phyloP scores from a whole-genome alignment of 1,284 basidiomycete species.

The Sanguinoderma infundibulare region DNA sequence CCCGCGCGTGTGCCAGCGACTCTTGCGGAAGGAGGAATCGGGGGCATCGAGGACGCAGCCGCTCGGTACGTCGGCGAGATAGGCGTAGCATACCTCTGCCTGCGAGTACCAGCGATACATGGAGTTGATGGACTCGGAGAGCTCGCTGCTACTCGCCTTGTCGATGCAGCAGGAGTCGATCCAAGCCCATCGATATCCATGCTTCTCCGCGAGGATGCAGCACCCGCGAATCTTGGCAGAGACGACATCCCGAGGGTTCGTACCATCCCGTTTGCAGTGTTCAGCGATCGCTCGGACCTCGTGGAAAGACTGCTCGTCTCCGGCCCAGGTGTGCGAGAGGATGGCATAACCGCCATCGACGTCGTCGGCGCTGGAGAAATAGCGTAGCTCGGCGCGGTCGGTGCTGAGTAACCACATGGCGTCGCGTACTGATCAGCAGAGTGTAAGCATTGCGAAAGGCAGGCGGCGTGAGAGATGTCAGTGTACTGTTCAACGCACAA shows the following conservation, averaged over 20 bases:
- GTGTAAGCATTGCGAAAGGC: too few species aligned
- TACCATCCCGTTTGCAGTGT: neutral
- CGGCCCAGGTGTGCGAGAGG: constrained; percentile 6
- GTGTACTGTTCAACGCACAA: too few species aligned
- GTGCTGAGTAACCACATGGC: constrained; percentile 2
- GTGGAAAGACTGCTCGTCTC: constrained; percentile 1
- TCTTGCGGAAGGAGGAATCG: neutral
- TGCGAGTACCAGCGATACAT: neutral
- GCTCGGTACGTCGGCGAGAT: neutral
- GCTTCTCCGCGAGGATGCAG: constrained; percentile 4
- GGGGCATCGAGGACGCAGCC: neutral
- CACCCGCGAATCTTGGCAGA: constrained; percentile 3
- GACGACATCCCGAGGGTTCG: constrained; percentile 5
- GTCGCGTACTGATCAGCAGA: neutral
- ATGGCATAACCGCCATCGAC: constrained; percentile 8
- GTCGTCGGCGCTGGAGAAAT: constrained; percentile 18
- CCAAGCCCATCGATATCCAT: constrained; percentile 5
- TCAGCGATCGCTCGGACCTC: neutral
- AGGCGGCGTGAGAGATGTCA: too few species aligned
- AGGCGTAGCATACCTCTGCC: constrained; percentile 2
- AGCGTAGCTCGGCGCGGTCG: neutral
- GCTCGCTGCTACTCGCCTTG: constrained; percentile 2
- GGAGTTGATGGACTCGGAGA: constrained; percentile 2
- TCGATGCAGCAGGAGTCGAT: constrained; percentile 4
- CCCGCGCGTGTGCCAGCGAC: constrained; percentile 2